Conservation (phyloP, 768 basidiomycete species). For the Boletus fagicola region DNA sequence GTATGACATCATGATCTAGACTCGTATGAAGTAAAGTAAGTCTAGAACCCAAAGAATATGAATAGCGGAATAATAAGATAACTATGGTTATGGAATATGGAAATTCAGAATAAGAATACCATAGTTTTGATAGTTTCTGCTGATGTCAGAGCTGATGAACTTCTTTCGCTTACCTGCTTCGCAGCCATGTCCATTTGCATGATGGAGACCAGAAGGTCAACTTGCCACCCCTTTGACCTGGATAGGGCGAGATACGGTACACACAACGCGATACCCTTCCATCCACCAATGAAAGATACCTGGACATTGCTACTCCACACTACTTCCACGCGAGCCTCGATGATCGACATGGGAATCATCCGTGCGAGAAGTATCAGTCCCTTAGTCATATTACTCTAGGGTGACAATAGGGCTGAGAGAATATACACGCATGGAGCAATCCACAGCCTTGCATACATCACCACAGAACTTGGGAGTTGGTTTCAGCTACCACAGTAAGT, state of each 20-base stretch:
- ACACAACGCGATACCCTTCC: not conserved
- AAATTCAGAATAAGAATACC: too few species aligned
- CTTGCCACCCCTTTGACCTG: not conserved
- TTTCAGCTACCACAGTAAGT: not conserved
- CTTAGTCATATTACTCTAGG: too few species aligned
- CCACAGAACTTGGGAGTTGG: not conserved
- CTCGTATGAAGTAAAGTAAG: too few species aligned
- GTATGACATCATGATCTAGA: too few species aligned
- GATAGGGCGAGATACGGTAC: not conserved
- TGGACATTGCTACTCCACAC: not conserved
- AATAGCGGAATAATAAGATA: too few species aligned
- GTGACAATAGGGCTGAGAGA: not conserved
- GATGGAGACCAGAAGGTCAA: not conserved
- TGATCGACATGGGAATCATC: not conserved
- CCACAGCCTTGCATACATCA: not conserved
- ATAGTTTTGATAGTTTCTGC: too few species aligned
- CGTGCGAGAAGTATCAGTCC: not conserved
- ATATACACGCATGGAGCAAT: not conserved
- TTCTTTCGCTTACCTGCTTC: not conserved
- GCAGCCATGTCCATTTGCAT: not conserved
- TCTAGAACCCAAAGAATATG: too few species aligned
- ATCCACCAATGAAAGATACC: not conserved
- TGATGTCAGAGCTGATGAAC: not conserved
- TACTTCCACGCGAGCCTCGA: too few species aligned
- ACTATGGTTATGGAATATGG: too few species aligned